Conservation (phyloP, 345 rosid species). For the Firmiana major region DNA sequence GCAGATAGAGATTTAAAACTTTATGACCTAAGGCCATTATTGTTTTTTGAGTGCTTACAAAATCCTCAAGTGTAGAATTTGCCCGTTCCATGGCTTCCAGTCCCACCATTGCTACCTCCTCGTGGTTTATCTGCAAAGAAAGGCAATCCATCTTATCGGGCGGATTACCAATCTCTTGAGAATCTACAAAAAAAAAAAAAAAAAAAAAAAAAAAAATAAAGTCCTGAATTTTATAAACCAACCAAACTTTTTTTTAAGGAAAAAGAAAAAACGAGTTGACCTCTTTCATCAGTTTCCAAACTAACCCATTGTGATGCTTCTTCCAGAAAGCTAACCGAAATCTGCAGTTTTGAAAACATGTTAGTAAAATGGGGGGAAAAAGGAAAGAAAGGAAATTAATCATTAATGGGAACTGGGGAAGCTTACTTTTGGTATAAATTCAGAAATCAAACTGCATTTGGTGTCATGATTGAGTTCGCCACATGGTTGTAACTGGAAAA, state of each 20-base stretch:
- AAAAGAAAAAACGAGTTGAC: background rate
- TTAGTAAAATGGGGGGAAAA: background rate
- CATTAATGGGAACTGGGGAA: background rate
- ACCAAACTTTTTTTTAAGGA: background rate
- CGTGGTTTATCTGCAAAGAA: constrained; percentile 10
- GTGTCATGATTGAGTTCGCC: constrained; percentile 48
- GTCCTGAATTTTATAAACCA: background rate
- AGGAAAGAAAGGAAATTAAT: background rate
- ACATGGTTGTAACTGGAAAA: constrained; percentile 58
- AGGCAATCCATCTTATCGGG: constrained; percentile 7
- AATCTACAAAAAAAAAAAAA: constrained; percentile 14
- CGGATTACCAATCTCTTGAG: constrained; percentile 12
- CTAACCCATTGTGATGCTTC: constrained; percentile 40
- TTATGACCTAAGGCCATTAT: too few species aligned
- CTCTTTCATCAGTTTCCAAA: constrained; percentile 22
- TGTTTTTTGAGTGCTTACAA: constrained; percentile 41
- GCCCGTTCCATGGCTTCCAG: constrained; percentile 82
- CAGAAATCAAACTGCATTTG: constrained; percentile 39
- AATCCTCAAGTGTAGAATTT: constrained; percentile 91
- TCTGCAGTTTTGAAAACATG: constrained; percentile 26
- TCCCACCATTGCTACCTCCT: constrained; percentile 48
- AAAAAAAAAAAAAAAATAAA: background rate
- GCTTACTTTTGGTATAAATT: constrained; percentile 54
- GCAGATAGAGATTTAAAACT: too few species aligned
- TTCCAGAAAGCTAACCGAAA: constrained; percentile 45